Evolutionary conservation across 176 grass and related monocot genomes (phyloP).

Genomic region (Zea mays): DNA sequence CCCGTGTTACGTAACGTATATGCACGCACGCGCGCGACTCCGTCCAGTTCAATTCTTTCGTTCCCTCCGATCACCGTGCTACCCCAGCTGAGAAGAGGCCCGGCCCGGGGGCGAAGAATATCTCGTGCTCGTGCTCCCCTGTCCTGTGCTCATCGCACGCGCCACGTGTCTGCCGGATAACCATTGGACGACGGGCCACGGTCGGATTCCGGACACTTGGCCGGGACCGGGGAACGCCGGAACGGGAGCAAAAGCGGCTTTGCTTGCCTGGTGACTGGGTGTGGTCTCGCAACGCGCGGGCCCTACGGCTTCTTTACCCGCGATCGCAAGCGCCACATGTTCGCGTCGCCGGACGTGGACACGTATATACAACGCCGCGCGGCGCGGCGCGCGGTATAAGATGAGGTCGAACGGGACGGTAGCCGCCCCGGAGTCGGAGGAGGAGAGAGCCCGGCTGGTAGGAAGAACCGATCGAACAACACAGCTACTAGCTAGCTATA

Average conservation of each 20-base stretch:
- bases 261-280: neutral
- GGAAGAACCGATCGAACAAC: too few species aligned
- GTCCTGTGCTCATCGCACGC: neutral
- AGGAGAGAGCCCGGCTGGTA: too few species aligned
- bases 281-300: slow-evolving; percentile 27
- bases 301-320: slow-evolving; percentile 24
- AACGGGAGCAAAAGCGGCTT: slow-evolving; percentile 38
- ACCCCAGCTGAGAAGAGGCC: too few species aligned
- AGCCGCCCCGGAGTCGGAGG: neutral
- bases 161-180: slow-evolving; percentile 49
- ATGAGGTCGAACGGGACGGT: neutral
- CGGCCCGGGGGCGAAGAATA: neutral
- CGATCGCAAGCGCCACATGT: slow-evolving; percentile 37
- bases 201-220: slow-evolving; percentile 43
- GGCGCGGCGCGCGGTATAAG: too few species aligned
- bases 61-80: too few species aligned
- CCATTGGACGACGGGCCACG: slow-evolving; percentile 19
- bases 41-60: neutral
- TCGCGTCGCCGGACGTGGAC: slow-evolving; percentile 37
- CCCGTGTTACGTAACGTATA: neutral
- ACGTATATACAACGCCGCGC: too few species aligned
- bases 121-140: neutral
- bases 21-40: neutral
- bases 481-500: neutral
- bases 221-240: too few species aligned